These are phyloP conservation scores for Flammula alnicola DNA, from an alignment of 1,284 basidiomycete genomes.

Conservation along the genomic window DNA sequence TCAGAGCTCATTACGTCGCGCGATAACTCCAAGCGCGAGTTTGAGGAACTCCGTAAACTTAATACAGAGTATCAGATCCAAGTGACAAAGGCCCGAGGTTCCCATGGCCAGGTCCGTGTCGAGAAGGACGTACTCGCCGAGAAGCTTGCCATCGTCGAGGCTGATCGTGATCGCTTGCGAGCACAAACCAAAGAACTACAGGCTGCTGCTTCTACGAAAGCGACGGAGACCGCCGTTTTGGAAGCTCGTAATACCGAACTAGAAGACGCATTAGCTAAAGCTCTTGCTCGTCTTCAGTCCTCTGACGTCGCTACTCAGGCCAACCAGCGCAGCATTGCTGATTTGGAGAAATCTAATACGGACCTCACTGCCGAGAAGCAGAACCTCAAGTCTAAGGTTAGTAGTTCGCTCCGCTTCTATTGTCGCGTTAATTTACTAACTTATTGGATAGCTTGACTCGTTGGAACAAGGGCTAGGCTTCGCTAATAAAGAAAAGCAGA, in stretches of 20 bases:
- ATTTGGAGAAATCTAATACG: conserved; percentile 62
- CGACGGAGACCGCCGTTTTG: conserved; percentile 50
- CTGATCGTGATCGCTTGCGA: conserved; percentile 64
- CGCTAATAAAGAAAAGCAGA: conserved; percentile 64
- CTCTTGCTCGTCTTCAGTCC: conserved; percentile 69
- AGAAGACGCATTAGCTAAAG: conserved; percentile 70
- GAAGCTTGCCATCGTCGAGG: conserved; percentile 61
- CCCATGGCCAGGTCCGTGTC: conserved; percentile 77
- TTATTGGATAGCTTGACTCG: conserved; percentile 54
- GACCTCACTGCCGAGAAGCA: conserved; percentile 60
- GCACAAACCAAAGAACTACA: conserved; percentile 60
- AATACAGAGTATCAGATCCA: conserved; percentile 74
- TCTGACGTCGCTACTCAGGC: conserved; percentile 67
- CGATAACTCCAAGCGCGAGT: conserved; percentile 59
- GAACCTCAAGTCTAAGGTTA: conserved; percentile 60
- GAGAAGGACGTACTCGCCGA: conserved; percentile 76
- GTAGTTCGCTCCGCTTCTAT: conserved; percentile 24
- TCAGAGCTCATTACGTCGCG: conserved; percentile 62
- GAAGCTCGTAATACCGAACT: conserved; percentile 63
- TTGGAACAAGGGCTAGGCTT: conserved; percentile 62
- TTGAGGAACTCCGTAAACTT: conserved; percentile 67
- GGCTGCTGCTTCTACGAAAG: conserved; percentile 44
- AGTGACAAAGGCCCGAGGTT: conserved; percentile 72
- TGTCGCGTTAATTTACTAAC: conserved; percentile 11
- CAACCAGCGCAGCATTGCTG: conserved; percentile 59